These are phyloP conservation scores for Penicillium silybi DNA, from an alignment of 495 filamentous ascomycete genomes.

Conservation along the genomic window DNA sequence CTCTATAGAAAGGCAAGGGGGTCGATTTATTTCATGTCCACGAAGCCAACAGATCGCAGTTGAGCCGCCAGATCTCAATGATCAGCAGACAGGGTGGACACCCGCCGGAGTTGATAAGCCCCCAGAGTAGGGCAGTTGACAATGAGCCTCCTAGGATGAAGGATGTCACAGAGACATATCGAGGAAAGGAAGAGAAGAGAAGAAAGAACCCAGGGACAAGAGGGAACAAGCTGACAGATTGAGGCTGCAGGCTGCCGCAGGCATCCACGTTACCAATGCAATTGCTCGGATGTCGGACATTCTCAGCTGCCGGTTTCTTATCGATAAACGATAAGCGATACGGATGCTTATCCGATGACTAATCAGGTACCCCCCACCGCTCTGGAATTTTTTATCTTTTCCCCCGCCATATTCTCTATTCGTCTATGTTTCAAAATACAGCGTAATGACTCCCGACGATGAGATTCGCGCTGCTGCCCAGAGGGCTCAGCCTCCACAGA, in stretches of 20 bases:
- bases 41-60: not conserved
- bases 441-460: constrained; percentile 22
- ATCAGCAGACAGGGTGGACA: not conserved
- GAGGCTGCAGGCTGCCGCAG: constrained; percentile 9
- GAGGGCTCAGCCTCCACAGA: constrained; percentile 42
- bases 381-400: not conserved
- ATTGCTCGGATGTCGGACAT: not conserved
- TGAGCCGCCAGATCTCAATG: not conserved
- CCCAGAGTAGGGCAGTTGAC: not conserved
- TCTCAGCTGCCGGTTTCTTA: not conserved
- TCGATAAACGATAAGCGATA: not conserved
- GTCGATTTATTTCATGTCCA: not conserved
- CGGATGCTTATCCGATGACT: not conserved
- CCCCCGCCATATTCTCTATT: constrained; percentile 1
- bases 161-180: not conserved
- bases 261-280: constrained; percentile 20
- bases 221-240: constrained; percentile 1
- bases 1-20: not conserved
- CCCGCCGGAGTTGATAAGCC: not conserved
- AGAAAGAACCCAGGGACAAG: not conserved
- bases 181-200: constrained; percentile 6
- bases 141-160: not conserved
- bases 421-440: not conserved
- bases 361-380: not conserved
- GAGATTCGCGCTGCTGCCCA: constrained; percentile 32